phyloP scores from a whole-genome alignment of 1,284 basidiomycete species.

The Exobasidium rhododendri region DNA sequence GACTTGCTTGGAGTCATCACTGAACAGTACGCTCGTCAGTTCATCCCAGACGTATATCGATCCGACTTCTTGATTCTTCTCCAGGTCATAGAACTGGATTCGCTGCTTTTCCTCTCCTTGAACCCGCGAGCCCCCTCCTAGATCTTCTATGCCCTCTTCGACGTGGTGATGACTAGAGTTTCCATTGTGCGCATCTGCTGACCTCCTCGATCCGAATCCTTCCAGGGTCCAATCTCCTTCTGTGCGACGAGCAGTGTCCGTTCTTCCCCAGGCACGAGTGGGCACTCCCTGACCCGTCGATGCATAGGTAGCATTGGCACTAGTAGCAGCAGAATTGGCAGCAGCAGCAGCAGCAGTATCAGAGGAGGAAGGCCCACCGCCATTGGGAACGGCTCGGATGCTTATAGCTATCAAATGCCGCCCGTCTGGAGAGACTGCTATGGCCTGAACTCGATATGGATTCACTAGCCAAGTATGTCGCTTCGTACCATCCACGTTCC shows the following conservation, averaged over 20 bases:
- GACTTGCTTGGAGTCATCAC: conserved; percentile 78
- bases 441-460: conserved; percentile 82
- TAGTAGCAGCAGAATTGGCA: background rate
- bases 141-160: background rate
- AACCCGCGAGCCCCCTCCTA: conserved; percentile 55
- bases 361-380: no score
- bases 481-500: conserved; percentile 66
- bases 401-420: conserved; percentile 75
- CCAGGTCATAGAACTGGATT: conserved; percentile 72
- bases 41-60: conserved; percentile 63
- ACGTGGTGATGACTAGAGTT: background rate
- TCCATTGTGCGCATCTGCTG: background rate
- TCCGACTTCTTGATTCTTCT: conserved; percentile 57
- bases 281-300: background rate
- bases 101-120: conserved; percentile 58
- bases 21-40: conserved; percentile 70
- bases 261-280: background rate
- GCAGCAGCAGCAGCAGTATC: conserved; percentile 3
- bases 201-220: background rate
- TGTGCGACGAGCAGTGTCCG: background rate
- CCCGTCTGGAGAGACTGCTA: conserved; percentile 81
- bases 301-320: background rate
- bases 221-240: background rate
- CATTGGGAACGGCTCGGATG: conserved; percentile 1
- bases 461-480: conserved; percentile 68